Conservation (phyloP, 2,329 filamentous ascomycete genomes). For the Aurifilum marmelostoma region DNA sequence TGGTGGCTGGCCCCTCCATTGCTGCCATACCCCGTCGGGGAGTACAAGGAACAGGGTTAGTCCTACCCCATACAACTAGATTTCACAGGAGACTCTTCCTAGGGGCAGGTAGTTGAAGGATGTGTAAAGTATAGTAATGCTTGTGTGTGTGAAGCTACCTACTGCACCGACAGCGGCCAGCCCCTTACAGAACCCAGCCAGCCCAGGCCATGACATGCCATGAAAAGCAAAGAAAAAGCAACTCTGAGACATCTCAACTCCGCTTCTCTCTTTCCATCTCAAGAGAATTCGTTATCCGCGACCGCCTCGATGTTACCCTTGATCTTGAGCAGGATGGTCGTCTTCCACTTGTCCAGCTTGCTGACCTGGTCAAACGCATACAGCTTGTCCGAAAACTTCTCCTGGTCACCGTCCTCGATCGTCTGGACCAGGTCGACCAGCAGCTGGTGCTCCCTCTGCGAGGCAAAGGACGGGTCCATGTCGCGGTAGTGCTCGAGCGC, state of each 20-base stretch:
- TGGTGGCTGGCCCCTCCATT: background rate
- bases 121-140: background rate
- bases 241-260: background rate
- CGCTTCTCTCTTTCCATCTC: conserved; percentile 7
- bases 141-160: conserved; percentile 4
- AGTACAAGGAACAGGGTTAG: background rate
- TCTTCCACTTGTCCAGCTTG: conserved; percentile 98
- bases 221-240: conserved; percentile 5
- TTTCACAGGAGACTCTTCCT: background rate
- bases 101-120: background rate
- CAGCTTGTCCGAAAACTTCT: conserved; percentile 81
- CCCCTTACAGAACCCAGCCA: background rate
- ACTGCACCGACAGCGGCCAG: conserved; percentile 6
- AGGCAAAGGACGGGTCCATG: conserved; percentile 74
- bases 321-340: conserved; percentile 76
- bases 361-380: conserved; percentile 91
- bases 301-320: conserved; percentile 77
- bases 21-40: background rate
- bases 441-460: conserved; percentile 80
- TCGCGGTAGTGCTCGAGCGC: conserved; percentile 84
- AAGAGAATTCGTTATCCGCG: conserved; percentile 44
- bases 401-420: conserved; percentile 77
- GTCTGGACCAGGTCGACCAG: conserved; percentile 76
- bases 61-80: background rate
- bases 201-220: conserved; percentile 10